These are phyloP conservation scores for Mucor velutinosus DNA, from an alignment of 371 early-diverging fungal genomes.

Conservation along the genomic window DNA sequence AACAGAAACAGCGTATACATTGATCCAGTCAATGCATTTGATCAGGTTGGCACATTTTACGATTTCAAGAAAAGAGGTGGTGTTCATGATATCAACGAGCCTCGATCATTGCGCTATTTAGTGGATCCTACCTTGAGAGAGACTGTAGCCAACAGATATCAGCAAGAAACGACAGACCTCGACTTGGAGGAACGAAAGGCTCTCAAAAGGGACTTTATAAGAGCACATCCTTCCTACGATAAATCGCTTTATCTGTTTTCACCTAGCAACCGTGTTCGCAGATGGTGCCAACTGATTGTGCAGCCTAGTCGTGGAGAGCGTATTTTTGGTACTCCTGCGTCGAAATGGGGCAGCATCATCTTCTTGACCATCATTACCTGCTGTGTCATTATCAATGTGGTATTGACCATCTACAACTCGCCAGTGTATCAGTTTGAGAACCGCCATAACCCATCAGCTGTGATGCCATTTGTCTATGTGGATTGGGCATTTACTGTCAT, in stretches of 20 bases:
- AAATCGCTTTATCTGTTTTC: slow-evolving; percentile 63
- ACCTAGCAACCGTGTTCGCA: slow-evolving; percentile 51
- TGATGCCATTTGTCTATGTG: slow-evolving; percentile 21
- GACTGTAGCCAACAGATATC: slow-evolving; percentile 25
- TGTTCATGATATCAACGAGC: slow-evolving; percentile 14
- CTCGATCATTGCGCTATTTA: slow-evolving; percentile 28
- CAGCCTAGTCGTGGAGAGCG: slow-evolving; percentile 58
- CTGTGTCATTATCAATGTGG: slow-evolving; percentile 54
- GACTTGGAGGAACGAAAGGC: slow-evolving; percentile 53
- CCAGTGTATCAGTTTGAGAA: slow-evolving; percentile 58
- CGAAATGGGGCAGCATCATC: slow-evolving; percentile 37
- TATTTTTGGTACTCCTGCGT: slow-evolving; percentile 53
- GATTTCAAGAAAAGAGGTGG: slow-evolving; percentile 20
- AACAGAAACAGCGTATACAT: slow-evolving; percentile 16
- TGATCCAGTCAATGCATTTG: slow-evolving; percentile 18
- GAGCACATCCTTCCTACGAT: slow-evolving; percentile 65
- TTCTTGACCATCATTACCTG: slow-evolving; percentile 51
- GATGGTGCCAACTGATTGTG: slow-evolving; percentile 60
- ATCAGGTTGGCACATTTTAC: slow-evolving; percentile 33
- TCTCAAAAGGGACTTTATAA: slow-evolving; percentile 55
- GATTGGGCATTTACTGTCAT: slow-evolving; percentile 61
- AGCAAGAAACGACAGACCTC: slow-evolving; percentile 32
- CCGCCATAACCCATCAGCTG: slow-evolving; percentile 26
- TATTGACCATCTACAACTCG: slow-evolving; percentile 58
- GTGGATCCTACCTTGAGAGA: slow-evolving; percentile 34